Percentiles rank a stretch among this genome's conserved stretches.
Conservation (phyloP, 2,329 filamentous ascomycete species). For the Fusarium bactridioides region DNA sequence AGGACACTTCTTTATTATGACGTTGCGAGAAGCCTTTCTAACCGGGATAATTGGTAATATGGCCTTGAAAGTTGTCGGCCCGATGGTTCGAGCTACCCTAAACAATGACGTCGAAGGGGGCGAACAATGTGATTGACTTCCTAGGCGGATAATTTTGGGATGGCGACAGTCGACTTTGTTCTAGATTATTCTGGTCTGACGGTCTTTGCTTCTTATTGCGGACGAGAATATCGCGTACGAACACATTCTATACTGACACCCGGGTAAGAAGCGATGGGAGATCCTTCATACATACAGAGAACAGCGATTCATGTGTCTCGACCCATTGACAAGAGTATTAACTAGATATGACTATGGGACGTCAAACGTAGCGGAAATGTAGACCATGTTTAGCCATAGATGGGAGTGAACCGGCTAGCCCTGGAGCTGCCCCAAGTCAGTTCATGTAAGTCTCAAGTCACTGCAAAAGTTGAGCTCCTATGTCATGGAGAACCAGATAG, state of each 20-base stretch:
- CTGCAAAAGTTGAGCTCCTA: not conserved
- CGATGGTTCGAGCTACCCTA: conserved; percentile 1
- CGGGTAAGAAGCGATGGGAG: not conserved
- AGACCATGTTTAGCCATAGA: not conserved
- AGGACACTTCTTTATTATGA: no score
- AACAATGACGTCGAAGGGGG: not conserved
- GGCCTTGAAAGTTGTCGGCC: not conserved
- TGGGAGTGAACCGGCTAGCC: no score
- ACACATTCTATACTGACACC: not conserved
- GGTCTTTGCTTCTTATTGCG: not conserved
- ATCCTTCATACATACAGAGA: no score
- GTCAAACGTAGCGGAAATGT: no score
- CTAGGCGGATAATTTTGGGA: not conserved
- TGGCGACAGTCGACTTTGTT: not conserved
- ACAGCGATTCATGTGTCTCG: not conserved
- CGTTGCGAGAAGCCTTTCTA: no score
- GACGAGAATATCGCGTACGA: no score
- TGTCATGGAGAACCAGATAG: not conserved
- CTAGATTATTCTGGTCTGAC: not conserved
- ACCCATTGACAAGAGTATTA: not conserved
- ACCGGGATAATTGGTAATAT: not conserved
- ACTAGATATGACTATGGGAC: not conserved
- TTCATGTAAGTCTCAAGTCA: not conserved
- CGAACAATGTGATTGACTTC: not conserved
- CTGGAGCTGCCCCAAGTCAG: not conserved